Evolutionary conservation across 176 grass and related monocot species (phyloP).

Genomic region (Rhynchospora tenuis): DNA sequence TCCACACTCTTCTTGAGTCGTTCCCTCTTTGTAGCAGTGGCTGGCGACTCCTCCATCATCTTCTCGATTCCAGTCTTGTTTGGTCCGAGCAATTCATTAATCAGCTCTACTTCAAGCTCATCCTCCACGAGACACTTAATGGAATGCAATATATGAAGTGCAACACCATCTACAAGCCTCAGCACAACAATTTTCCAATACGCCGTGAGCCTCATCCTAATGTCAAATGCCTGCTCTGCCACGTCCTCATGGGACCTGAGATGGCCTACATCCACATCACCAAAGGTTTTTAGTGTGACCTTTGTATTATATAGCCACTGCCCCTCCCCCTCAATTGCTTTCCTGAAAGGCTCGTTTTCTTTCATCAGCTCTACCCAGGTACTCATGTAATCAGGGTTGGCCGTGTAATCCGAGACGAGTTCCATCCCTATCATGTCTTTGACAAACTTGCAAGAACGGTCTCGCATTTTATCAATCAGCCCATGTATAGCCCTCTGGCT

Average conservation of each 20-base stretch:
- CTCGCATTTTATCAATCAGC: slow-evolving; percentile 10
- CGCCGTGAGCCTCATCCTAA: slow-evolving; percentile 26
- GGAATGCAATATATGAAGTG: slow-evolving; percentile 26
- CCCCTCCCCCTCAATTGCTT: no score
- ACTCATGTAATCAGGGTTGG: slow-evolving; percentile 22
- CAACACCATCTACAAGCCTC: slow-evolving; percentile 37
- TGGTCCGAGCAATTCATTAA: slow-evolving; percentile 20
- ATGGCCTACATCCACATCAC: slow-evolving; percentile 28
- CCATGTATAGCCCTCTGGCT: background rate
- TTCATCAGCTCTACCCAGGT: background rate
- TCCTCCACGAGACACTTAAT: slow-evolving; percentile 32
- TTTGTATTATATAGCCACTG: no score
- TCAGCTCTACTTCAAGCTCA: slow-evolving; percentile 30
- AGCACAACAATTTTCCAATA: slow-evolving; percentile 50
- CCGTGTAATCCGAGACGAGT: slow-evolving; percentile 5
- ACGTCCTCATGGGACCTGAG: background rate
- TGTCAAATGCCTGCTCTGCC: slow-evolving; percentile 37
- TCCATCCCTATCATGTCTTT: slow-evolving; percentile 23
- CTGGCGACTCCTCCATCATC: slow-evolving; percentile 35
- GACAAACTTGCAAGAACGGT: background rate
- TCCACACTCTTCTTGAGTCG: slow-evolving; percentile 36
- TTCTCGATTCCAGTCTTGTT: slow-evolving; percentile 23
- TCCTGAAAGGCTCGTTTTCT: background rate
- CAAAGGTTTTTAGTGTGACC: slow-evolving; percentile 10
- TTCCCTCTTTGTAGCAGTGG: slow-evolving; percentile 18